Conservation (phyloP, 2,329 filamentous ascomycete species). For the Fusarium odoratissimum region DNA sequence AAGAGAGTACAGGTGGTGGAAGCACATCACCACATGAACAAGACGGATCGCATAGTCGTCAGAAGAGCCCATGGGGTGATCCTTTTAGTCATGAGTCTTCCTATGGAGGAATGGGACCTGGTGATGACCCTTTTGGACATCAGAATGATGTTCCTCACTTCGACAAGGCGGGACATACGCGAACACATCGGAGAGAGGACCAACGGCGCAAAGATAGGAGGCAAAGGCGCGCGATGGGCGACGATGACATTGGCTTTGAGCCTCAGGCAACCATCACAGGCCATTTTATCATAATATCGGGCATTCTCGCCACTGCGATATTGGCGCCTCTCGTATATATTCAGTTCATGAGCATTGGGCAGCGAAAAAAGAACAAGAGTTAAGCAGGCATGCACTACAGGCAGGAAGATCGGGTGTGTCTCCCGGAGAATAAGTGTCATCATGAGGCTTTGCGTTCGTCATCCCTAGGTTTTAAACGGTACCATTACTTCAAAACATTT, state of each 20-base stretch:
- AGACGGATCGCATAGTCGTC: conserved; percentile 16
- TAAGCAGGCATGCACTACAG: background rate
- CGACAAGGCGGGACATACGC: conserved; percentile 76
- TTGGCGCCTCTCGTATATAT: conserved; percentile 58
- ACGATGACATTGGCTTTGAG: conserved; percentile 53
- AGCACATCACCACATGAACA: conserved; percentile 24
- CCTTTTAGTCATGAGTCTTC: conserved; percentile 29
- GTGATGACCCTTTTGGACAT: conserved; percentile 60
- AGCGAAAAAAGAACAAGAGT: conserved; percentile 42
- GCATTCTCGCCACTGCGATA: conserved; percentile 60
- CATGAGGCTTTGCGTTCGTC: background rate
- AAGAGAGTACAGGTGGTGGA: conserved; percentile 53
- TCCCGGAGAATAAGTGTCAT: background rate
- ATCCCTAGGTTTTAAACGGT: background rate
- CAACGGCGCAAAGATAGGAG: conserved; percentile 53
- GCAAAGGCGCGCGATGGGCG: conserved; percentile 54
- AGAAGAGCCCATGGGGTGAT: conserved; percentile 41
- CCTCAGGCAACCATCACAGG: conserved; percentile 56
- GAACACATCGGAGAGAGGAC: conserved; percentile 77
- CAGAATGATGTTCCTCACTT: conserved; percentile 79
- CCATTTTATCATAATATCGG: conserved; percentile 63
- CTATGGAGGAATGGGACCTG: conserved; percentile 68
- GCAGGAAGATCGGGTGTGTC: background rate
- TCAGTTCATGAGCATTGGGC: conserved; percentile 51
- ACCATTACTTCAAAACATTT: background rate